phyloP scores from a whole-genome alignment of 768 basidiomycete genomes.

The Tylopilus sp. region DNA sequence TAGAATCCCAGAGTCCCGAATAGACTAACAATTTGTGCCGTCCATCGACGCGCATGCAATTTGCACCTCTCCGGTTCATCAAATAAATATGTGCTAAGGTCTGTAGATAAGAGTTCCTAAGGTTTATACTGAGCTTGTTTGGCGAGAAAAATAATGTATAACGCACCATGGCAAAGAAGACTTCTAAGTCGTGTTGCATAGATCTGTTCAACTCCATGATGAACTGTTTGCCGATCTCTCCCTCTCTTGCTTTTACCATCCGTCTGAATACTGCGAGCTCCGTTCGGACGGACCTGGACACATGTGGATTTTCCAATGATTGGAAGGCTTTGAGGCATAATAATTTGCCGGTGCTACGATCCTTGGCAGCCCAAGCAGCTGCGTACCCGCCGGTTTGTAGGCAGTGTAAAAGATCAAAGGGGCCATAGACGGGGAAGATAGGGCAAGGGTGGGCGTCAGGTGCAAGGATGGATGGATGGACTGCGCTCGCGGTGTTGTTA shows the following conservation, averaged over 20 bases:
- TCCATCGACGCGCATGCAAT: slow-evolving; percentile 36
- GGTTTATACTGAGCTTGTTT: background rate
- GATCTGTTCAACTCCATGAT: slow-evolving; percentile 39
- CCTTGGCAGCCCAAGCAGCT: slow-evolving; percentile 22
- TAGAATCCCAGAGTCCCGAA: background rate
- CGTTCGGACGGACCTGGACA: slow-evolving; percentile 19
- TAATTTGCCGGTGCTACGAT: slow-evolving; percentile 27
- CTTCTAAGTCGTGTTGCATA: slow-evolving; percentile 26
- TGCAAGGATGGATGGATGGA: background rate
- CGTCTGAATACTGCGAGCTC: slow-evolving; percentile 37
- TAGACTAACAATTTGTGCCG: slow-evolving; percentile 36
- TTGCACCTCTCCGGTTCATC: slow-evolving; percentile 20
- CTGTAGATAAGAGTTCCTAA: slow-evolving; percentile 40
- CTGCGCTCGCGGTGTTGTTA: background rate
- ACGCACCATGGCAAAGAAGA: slow-evolving; percentile 42
- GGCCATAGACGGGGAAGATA: slow-evolving; percentile 24
- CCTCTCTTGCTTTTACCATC: slow-evolving; percentile 23
- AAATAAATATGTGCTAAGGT: slow-evolving; percentile 32
- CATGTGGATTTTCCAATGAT: slow-evolving; percentile 4
- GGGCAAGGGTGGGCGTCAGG: background rate
- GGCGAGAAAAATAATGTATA: background rate
- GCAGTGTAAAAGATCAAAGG: slow-evolving; percentile 19
- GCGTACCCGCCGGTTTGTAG: slow-evolving; percentile 23
- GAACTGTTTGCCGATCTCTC: slow-evolving; percentile 29
- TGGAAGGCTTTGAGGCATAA: slow-evolving; percentile 40